phyloP scores from a whole-genome alignment of 495 filamentous ascomycete species.

The Neurospora sp. region DNA sequence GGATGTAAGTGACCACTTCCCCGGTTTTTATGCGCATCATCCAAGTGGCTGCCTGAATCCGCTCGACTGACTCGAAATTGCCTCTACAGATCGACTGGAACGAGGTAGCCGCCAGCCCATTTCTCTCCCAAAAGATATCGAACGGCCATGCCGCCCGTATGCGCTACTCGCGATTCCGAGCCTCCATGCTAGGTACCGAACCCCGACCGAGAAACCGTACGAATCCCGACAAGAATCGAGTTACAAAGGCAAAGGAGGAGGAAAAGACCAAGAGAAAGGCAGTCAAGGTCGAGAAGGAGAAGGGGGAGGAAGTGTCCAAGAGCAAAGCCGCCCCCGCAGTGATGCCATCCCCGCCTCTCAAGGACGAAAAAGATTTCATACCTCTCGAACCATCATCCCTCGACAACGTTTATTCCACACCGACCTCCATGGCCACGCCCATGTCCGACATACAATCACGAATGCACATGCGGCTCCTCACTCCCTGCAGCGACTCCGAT shows the following conservation, averaged over 20 bases:
- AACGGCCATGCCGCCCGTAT: constrained; percentile 77
- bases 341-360: neutral
- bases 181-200: constrained; percentile 30
- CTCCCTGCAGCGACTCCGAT: constrained; percentile 37
- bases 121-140: constrained; percentile 49
- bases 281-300: constrained; percentile 16
- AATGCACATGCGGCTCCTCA: constrained; percentile 26
- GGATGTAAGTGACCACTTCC: constrained; percentile 39
- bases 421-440: neutral
- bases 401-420: neutral
- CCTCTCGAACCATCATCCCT: constrained; percentile 5
- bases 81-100: constrained; percentile 60
- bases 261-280: neutral
- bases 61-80: neutral
- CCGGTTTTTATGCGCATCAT: neutral
- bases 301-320: constrained; percentile 14
- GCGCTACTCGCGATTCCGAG: constrained; percentile 63
- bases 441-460: constrained; percentile 11
- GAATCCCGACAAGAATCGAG: constrained; percentile 20
- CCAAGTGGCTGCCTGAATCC: neutral
- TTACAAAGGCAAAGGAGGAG: constrained; percentile 32
- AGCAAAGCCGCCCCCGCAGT: neutral
- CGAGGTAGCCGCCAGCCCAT: constrained; percentile 47
- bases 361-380: neutral
- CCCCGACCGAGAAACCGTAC: constrained; percentile 31